Evolutionary conservation across 768 basidiomycete genomes (phyloP).

Genomic region (Gelatoporia subvermispora): DNA sequence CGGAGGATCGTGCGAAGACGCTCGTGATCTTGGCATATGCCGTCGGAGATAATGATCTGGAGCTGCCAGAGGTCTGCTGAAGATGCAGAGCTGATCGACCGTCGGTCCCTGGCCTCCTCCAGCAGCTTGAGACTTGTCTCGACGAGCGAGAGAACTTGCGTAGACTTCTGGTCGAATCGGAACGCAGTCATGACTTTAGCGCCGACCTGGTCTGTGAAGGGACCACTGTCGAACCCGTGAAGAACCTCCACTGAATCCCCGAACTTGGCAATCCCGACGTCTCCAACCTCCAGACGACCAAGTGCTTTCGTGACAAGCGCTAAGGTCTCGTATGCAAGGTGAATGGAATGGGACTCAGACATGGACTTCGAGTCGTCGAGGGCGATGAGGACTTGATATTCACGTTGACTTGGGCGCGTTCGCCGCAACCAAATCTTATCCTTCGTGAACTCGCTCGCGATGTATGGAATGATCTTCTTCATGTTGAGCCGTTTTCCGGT

Average conservation of each 20-base stretch:
- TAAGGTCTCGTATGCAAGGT: conserved; percentile 91
- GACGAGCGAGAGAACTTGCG: conserved; percentile 79
- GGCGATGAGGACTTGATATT: conserved; percentile 92
- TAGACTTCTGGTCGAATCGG: conserved; percentile 84
- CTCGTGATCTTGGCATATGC: conserved; percentile 97
- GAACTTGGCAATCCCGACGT: conserved; percentile 86
- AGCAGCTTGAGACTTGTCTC: conserved; percentile 73
- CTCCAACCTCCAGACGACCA: conserved; percentile 90
- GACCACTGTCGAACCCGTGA: conserved; percentile 79
- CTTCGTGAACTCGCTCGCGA: conserved; percentile 98
- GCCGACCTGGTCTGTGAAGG: conserved; percentile 78
- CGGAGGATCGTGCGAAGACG: conserved; percentile 73
- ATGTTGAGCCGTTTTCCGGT: conserved; percentile 97
- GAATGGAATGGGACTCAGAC: conserved; percentile 88
- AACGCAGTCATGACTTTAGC: conserved; percentile 79
- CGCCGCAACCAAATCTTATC: conserved; percentile 98
- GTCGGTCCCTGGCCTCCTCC: conserved; percentile 69
- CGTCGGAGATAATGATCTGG: conserved; percentile 97
- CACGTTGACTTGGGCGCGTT: conserved; percentile 87
- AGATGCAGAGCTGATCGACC: conserved; percentile 52
- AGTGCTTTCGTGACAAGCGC: conserved; percentile 89
- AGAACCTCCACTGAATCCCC: conserved; percentile 85
- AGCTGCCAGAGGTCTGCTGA: conserved; percentile 93
- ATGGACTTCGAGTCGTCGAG: conserved; percentile 97
- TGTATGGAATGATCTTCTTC: conserved; percentile 97